Percentiles rank a stretch among this genome's conserved stretches.
Evolutionary conservation across 1,284 basidiomycete species (phyloP).

Genomic region (Malassezia furfur): DNA sequence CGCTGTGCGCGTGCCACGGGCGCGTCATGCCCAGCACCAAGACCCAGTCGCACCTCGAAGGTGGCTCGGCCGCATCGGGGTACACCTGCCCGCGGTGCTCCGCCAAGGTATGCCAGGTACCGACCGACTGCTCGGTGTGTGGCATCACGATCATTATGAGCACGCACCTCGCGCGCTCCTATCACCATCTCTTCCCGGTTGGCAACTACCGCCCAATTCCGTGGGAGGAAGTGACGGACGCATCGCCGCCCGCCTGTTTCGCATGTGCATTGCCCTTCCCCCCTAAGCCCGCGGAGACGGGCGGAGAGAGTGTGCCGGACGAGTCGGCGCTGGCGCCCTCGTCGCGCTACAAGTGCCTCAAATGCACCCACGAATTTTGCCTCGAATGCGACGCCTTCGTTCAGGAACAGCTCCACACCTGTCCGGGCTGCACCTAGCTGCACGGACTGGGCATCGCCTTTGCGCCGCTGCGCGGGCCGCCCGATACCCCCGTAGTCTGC

Average conservation of each 20-base stretch:
- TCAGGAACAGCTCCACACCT: conserved; percentile 39
- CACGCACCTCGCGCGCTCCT: conserved; percentile 88
- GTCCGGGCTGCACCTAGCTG: conserved; percentile 35
- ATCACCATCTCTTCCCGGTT: conserved; percentile 86
- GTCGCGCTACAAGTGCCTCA: conserved; percentile 34
- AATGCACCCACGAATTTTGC: conserved; percentile 37
- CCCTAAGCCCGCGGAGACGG: not conserved
- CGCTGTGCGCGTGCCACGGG: conserved; percentile 76
- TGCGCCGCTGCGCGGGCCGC: not conserved
- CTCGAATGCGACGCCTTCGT: conserved; percentile 46
- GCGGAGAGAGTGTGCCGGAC: conserved; percentile 16
- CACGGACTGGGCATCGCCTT: too few relatives aligned
- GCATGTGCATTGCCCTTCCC: conserved; percentile 30
- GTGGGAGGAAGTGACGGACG: conserved; percentile 16
- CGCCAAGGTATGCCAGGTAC: conserved; percentile 89
- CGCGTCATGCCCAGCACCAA: conserved; percentile 61
- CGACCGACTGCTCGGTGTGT: conserved; percentile 94
- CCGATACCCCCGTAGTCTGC: not conserved
- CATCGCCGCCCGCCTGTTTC: conserved; percentile 19
- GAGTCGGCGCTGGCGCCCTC: conserved; percentile 28
- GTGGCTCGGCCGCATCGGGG: conserved; percentile 52
- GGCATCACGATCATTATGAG: conserved; percentile 95
- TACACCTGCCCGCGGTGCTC: conserved; percentile 90
- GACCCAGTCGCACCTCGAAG: not conserved
- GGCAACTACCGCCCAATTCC: conserved; percentile 62